Base-by-base conservation (phyloP, 768 basidiomycete genomes). In the Strobilomyces dryophilus region DNA sequence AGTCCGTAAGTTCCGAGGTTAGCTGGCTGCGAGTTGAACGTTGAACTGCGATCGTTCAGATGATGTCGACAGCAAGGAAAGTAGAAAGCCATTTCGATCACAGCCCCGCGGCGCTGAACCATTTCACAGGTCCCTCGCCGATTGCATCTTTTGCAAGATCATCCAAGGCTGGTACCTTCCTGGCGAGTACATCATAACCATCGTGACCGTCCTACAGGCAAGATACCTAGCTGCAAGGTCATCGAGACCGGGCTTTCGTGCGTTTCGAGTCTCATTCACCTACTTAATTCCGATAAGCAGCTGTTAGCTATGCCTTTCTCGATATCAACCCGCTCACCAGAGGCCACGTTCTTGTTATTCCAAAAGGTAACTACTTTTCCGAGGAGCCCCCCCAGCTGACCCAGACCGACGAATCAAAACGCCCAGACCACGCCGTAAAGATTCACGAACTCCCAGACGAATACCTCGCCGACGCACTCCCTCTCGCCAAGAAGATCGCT, bases 101-200 rank as follows among this genome's bases (percentile, higher is more conserved):
- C 14, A 6, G 36, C 14, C 0, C 0, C n/a, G n/a, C 29, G 3
- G 20, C 3, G 18, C 44, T 55, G n/a, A 67, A 4, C 4, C n/a
- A n/a, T 0, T 12, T 4, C 2, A 7, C 51, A 85, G 85, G 62
- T 73, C 74, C 45, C 75, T 87, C 47, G 77, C 83, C 6, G 70
- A 68, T 21, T 97, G 94, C 71, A 73, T 98, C 63, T 98, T 97
- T 75, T 98, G 95, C 80, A 97, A 87, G 75, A 97, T 98, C 70
- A 80, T 94, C 74, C 90, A 90, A 74, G 90, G 93, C 84, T 43
- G 26, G 70, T 58, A 34, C 24, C 35, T 35, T 54, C 2, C 8
- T 10, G 24, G n/a, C 12, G 17, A 15, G 35, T 1, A 10, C 20
- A 2, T 40, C 4, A 2, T 15, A 8, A 0, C 15, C 8, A 4